Percentiles rank a stretch among this genome's conserved stretches.
phyloP scores from a whole-genome alignment of 129 eudicot species.

The Ambrosia artemisiifolia region DNA sequence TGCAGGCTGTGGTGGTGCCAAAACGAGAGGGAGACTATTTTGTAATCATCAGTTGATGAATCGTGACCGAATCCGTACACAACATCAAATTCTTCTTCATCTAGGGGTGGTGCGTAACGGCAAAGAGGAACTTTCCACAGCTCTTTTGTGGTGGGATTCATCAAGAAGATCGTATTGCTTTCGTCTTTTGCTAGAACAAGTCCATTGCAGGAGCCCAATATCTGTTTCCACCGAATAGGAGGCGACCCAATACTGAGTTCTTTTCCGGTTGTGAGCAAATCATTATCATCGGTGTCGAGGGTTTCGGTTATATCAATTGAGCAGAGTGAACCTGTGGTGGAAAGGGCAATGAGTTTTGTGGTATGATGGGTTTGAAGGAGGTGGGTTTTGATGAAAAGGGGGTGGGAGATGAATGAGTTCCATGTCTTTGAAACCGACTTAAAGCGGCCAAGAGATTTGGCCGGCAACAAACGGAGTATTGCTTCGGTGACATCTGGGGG shows the following conservation, averaged over 20 bases:
- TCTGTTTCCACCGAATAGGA: not conserved
- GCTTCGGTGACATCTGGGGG: constrained; percentile 40
- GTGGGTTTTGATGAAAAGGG: constrained; percentile 42
- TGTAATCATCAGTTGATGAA: too few relatives aligned
- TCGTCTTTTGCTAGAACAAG: constrained; percentile 30
- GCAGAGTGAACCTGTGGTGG: constrained; percentile 14
- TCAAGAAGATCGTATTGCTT: constrained; percentile 1
- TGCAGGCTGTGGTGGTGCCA: constrained; percentile 28
- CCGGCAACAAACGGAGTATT: constrained; percentile 41
- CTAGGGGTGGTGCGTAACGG: too few relatives aligned
- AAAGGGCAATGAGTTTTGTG: constrained; percentile 20
- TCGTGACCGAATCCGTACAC: too few relatives aligned
- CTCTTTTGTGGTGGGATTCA: constrained; percentile 50
- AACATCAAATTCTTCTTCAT: too few relatives aligned
- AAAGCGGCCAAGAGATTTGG: constrained; percentile 41
- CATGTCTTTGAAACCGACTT: constrained; percentile 51
- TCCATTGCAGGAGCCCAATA: constrained; percentile 54
- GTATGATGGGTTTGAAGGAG: not conserved
- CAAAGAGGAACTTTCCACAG: too few relatives aligned
- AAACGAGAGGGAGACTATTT: constrained; percentile 45
- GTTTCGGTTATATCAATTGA: not conserved
- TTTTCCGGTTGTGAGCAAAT: not conserved
- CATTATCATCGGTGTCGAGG: not conserved
- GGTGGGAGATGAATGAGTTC: constrained; percentile 32
- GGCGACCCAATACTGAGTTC: constrained; percentile 20